Evolutionary conservation across 768 basidiomycete species (phyloP), one percentile per base, ranked within the genome.

Genomic region (Tricholoma matsutake): DNA sequence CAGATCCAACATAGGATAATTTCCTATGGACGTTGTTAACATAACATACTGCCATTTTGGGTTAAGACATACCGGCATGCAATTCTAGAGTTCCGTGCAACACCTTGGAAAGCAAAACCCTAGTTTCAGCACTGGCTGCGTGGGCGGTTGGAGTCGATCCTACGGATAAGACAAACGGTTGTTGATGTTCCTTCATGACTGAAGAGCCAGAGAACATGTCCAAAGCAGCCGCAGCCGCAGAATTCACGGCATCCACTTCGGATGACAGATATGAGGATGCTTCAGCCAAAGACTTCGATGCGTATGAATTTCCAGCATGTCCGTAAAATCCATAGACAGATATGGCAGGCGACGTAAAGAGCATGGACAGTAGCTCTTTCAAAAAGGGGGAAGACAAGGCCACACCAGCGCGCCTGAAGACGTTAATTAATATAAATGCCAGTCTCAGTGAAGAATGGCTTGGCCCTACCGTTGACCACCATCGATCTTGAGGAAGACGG

Each of bases 71-170:
- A 87, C 87, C 86, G 62, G 90, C 92, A 73, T 89, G 92, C 57
- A 94, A 71, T 72, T 94, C 92, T 18, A 94, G 77, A 29, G 73
- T 72, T 0, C 89, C 88, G 60, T 85, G 78, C 35, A 92, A 76
- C 56, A 75, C 65, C 25, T 77, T 72, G 6, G 79, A 74, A 18
- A 88, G 68, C 47, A 76, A 70, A 14, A 75, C 72, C 54, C 76
- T 78, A 18, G 78, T 78, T 65, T 80, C 83, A 22, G 80, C 75
- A 31, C 81, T 84, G 11, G 88, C 91, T 9, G 88, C 88, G 68
- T 94, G 90, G 0, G 92, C 93, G 2, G 92, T 87, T 1, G 93
- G 93, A 2, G 93, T 94, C n/a, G 92, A 89, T 20, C 93, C 92
- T 1, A 94, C 87, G 2, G 89, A 89, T 35, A 95, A 75, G 1